A percentile compares a stretch with the other conserved stretches of the same genome.
Evolutionary conservation across 768 basidiomycete species (phyloP).

Genomic region (Boletus rubescentipes): DNA sequence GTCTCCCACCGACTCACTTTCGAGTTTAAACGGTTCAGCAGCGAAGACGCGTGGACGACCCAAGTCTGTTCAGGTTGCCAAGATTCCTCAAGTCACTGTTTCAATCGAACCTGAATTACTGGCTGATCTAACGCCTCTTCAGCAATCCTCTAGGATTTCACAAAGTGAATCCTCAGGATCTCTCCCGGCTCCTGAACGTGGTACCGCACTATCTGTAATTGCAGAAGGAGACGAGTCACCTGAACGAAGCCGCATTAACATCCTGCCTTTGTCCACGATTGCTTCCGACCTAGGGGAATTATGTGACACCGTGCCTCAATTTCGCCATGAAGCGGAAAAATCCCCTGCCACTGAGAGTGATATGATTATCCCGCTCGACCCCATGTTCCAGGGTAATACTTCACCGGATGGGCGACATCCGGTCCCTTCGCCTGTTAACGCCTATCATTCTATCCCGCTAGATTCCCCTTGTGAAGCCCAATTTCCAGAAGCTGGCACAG

Average conservation of each 20-base stretch:
- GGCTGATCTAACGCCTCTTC: background rate
- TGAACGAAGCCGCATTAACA: slow-evolving; percentile 35
- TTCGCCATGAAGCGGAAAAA: background rate
- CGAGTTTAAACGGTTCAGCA: background rate
- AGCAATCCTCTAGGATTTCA: background rate
- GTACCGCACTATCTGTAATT: slow-evolving; percentile 62
- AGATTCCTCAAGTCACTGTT: slow-evolving; percentile 6
- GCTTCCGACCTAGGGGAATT: background rate
- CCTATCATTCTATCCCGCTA: slow-evolving; percentile 40
- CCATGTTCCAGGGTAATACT: slow-evolving; percentile 5
- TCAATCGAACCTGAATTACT: slow-evolving; percentile 5
- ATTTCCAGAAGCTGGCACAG: background rate
- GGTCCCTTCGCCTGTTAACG: slow-evolving; percentile 32
- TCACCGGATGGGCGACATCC: slow-evolving; percentile 18
- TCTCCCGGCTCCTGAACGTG: slow-evolving; percentile 25
- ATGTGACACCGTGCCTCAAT: background rate
- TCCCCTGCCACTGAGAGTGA: background rate
- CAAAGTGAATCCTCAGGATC: slow-evolving; percentile 1
- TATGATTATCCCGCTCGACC: background rate
- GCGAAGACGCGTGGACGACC: background rate
- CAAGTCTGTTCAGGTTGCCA: slow-evolving; percentile 2
- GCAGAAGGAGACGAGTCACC: slow-evolving; percentile 66
- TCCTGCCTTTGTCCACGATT: background rate
- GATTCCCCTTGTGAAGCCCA: slow-evolving; percentile 32
- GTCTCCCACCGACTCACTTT: background rate